A percentile compares a stretch with the other conserved stretches of the same genome.
Conservation (phyloP, 345 rosid genomes). For the Lagerstroemia speciosa region DNA sequence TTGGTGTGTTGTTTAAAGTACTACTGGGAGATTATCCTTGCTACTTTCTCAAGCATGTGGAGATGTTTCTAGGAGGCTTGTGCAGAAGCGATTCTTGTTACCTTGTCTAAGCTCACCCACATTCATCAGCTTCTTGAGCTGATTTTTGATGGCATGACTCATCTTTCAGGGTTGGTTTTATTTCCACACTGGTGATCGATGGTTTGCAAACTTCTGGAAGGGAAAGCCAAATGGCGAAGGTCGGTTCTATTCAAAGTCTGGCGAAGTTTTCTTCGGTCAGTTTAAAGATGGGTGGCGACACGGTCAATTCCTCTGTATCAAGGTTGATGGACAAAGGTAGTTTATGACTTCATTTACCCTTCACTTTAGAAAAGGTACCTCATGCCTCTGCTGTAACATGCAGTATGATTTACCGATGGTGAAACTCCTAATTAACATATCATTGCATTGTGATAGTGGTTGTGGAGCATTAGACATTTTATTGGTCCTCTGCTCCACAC, state of each 20-base stretch:
- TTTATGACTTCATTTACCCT: background rate
- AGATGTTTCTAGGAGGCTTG: background rate
- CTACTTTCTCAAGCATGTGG: background rate
- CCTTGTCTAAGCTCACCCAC: background rate
- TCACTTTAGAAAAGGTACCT: background rate
- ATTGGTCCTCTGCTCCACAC: background rate
- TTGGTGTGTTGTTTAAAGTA: background rate
- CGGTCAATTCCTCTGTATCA: conserved; percentile 66
- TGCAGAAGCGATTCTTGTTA: background rate
- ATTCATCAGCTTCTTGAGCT: conserved; percentile 1
- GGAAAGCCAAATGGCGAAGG: conserved; percentile 94
- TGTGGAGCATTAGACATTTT: background rate
- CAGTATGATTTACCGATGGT: background rate
- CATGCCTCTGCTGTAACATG: background rate
- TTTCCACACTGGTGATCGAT: conserved; percentile 78
- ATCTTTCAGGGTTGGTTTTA: conserved; percentile 81
- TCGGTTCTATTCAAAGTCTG: conserved; percentile 82
- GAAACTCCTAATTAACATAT: background rate
- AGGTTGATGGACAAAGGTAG: conserved; percentile 74
- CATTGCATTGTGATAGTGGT: background rate
- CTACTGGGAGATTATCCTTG: background rate
- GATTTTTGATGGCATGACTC: background rate
- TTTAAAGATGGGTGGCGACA: conserved; percentile 93
- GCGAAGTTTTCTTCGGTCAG: conserved; percentile 71
- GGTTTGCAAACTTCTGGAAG: conserved; percentile 99